Evolutionary conservation across 1,139 yeast species (phyloP), one percentile per base, ranked within the genome.

Genomic region (Suhomyces kunorum): DNA sequence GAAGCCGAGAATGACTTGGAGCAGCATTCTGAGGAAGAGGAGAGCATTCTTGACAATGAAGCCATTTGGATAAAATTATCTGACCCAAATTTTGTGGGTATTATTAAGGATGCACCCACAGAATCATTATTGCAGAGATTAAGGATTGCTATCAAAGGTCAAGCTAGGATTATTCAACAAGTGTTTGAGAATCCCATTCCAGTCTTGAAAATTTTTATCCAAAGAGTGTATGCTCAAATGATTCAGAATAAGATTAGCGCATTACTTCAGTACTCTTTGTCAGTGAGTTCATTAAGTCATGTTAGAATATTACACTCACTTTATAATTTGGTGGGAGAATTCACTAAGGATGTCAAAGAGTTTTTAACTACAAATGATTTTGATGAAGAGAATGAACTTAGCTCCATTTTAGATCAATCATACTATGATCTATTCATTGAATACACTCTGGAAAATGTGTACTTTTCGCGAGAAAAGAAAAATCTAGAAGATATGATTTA

Each of bases 221-320:
- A 86, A 56, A 76, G 95, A 52, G 73, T 87, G 7, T 87, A 83
- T 61, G 92, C 87, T 0, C 95, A 87, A 55, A 76, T 81, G 51
- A 66, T 90, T 28, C 87, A 83, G 50, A 79, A 81, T 22, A 80
- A 84, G 50, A 73, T 88, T 14, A 82, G 82, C 45, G 66, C 78
- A 2, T 66, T 86, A 31, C 64, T 90, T 32, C 80, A 75, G 41
- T 76, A 76, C 42, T 85, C 96, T 0, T 76, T 80, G 40, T 73
- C 83, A 1, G 69, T 78, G 7, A 79, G 88, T 18, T 71, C 80
- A 2, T 65, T 92, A 42, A 89, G 96, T 0, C 90, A 86, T 58
- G 81, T 89, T 6, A 75, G 98, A 52, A 74, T 85, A 1, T 64
- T 92, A 28, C 89, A 87, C 61, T 70, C 81, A 2, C 67, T 86